These are phyloP conservation scores for Chalaropsis thielavioides DNA, from an alignment of 2,329 filamentous ascomycete species.

Conservation along the genomic window DNA sequence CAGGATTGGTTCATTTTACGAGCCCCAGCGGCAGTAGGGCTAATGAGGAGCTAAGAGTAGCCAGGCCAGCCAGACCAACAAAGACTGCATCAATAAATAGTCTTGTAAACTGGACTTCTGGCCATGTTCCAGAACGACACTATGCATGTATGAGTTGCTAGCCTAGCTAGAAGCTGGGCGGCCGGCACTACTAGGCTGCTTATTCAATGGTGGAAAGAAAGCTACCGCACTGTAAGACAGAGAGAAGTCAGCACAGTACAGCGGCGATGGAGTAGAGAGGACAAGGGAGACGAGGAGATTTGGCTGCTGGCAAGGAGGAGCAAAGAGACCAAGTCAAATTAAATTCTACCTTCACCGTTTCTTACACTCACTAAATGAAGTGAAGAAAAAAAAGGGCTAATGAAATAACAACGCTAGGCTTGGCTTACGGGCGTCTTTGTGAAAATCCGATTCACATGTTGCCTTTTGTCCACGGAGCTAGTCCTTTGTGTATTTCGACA, in stretches of 20 bases:
- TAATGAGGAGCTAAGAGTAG: not conserved
- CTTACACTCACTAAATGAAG: too few relatives aligned
- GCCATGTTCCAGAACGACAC: conserved; percentile 1
- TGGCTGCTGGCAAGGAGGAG: too few relatives aligned
- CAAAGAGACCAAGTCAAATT: too few relatives aligned
- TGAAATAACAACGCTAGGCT: too few relatives aligned
- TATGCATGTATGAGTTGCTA: not conserved
- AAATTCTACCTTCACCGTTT: too few relatives aligned
- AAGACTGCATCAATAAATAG: not conserved
- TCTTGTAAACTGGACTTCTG: not conserved
- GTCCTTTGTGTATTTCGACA: not conserved
- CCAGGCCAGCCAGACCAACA: not conserved
- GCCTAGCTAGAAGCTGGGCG: not conserved
- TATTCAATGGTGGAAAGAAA: not conserved
- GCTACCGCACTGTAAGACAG: too few relatives aligned
- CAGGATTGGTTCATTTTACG: not conserved
- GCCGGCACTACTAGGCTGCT: not conserved
- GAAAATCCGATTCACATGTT: not conserved
- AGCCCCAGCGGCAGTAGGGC: not conserved
- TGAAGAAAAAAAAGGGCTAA: too few relatives aligned
- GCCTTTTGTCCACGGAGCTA: not conserved
- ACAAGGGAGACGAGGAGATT: too few relatives aligned
- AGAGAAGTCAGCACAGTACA: too few relatives aligned
- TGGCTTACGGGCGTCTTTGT: not conserved
- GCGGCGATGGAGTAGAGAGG: too few relatives aligned